Percentiles rank a stretch among this genome's conserved stretches.
Evolutionary conservation across 768 basidiomycete genomes (phyloP).

Genomic region (Gautieria morchelliformis): DNA sequence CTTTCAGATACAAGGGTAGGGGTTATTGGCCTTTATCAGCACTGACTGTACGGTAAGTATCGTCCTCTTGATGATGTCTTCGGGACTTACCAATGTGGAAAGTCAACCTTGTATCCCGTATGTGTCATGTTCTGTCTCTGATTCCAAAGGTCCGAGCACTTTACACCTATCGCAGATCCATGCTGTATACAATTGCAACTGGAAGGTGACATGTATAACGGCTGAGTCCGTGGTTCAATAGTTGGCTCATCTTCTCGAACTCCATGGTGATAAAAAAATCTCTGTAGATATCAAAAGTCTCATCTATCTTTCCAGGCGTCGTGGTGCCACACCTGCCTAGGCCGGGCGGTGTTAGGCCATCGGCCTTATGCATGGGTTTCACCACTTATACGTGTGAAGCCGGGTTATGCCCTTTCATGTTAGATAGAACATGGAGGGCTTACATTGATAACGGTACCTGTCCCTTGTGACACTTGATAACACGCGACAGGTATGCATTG

Average conservation of each 20-base stretch:
- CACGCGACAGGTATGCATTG: background rate
- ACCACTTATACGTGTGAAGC: slow-evolving; percentile 43
- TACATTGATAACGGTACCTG: slow-evolving; percentile 13
- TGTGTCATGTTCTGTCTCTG: background rate
- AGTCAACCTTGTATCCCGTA: background rate
- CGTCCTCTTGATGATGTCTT: too few species aligned
- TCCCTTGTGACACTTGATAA: background rate
- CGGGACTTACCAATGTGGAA: background rate
- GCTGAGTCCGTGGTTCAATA: slow-evolving; percentile 26
- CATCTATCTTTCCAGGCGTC: background rate
- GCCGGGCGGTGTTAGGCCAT: slow-evolving; percentile 19
- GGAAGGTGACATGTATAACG: slow-evolving; percentile 40
- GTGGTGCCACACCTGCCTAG: too few species aligned
- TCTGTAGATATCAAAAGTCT: too few species aligned
- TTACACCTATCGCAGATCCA: slow-evolving; percentile 13
- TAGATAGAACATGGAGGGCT: slow-evolving; percentile 39
- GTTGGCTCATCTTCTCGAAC: background rate
- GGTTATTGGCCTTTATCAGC: background rate
- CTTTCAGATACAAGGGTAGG: background rate
- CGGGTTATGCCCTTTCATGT: slow-evolving; percentile 39
- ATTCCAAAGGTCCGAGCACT: too few species aligned
- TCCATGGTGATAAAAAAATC: slow-evolving; percentile 28
- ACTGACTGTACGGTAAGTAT: background rate
- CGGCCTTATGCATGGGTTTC: slow-evolving; percentile 55
- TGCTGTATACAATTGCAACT: slow-evolving; percentile 47